These are phyloP conservation scores for Erodium trifolium DNA, from an alignment of 441 rosid genomes.

Conservation along the genomic window DNA sequence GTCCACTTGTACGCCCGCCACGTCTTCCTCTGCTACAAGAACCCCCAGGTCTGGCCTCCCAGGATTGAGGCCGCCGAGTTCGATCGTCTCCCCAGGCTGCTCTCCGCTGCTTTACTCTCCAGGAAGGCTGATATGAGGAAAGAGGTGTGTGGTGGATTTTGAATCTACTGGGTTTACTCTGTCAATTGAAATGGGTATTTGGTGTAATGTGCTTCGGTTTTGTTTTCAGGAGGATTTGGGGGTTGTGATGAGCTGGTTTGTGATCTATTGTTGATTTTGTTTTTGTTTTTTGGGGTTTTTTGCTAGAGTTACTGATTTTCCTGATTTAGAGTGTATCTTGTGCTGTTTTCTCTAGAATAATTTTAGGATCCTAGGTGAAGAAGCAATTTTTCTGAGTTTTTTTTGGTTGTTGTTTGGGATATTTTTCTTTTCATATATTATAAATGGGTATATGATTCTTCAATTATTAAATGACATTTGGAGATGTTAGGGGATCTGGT, in stretches of 20 bases:
- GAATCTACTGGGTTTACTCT: background rate
- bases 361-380: too few species aligned
- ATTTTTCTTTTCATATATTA: too few species aligned
- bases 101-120: conserved; percentile 73
- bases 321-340: too few species aligned
- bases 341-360: too few species aligned
- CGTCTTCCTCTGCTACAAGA: conserved; percentile 85
- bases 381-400: conserved; percentile 5
- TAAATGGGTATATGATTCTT: background rate
- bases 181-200: conserved; percentile 5
- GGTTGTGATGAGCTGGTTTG: background rate
- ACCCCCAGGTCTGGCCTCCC: conserved; percentile 88
- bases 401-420: too few species aligned
- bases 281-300: too few species aligned
- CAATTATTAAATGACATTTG: background rate
- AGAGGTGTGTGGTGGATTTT: conserved; percentile 36
- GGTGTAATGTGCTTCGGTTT: background rate
- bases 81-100: conserved; percentile 93
- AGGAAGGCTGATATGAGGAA: conserved; percentile 62
- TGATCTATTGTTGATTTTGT: conserved; percentile 1
- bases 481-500: conserved; percentile 5
- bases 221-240: conserved; percentile 11
- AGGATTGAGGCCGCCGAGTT: conserved; percentile 99
- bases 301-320: too few species aligned
- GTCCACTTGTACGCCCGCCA: conserved; percentile 85